Evolutionary conservation across 192 early-diverging fungal species (phyloP).

Genomic region (Backusella circina): DNA sequence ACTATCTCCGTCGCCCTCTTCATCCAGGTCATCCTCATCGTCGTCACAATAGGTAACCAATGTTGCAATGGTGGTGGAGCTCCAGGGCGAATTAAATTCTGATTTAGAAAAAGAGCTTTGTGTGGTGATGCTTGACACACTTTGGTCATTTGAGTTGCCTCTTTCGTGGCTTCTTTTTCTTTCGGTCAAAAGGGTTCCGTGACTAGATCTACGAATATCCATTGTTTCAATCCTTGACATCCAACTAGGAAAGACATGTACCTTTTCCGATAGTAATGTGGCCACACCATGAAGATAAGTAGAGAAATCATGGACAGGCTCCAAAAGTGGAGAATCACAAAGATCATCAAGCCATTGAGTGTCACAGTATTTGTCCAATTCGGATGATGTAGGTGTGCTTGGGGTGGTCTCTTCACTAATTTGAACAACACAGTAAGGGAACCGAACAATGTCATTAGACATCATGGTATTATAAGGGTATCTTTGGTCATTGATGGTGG

Average conservation of each 20-base stretch:
- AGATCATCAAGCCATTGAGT: neutral
- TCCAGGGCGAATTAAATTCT: constrained; percentile 1
- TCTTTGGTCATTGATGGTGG: neutral
- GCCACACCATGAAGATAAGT: constrained; percentile 10
- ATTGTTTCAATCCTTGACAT: neutral
- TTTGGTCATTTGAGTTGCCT: neutral
- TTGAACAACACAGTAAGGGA: constrained; percentile 18
- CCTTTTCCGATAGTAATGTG: neutral
- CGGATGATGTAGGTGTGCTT: neutral
- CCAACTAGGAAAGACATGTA: constrained; percentile 12
- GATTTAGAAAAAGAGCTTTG: constrained; percentile 1
- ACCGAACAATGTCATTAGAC: constrained; percentile 2
- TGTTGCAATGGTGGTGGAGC: constrained; percentile 2
- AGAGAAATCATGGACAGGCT: constrained; percentile 13
- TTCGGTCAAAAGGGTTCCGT: neutral
- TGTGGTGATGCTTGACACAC: neutral
- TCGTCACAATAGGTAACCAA: neutral
- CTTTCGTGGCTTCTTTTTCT: neutral
- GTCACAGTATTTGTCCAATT: neutral
- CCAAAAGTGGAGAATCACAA: neutral
- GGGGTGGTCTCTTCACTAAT: neutral
- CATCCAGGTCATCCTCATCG: neutral
- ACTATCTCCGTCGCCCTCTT: neutral
- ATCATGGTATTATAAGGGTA: neutral
- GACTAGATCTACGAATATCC: neutral